Percentiles rank a stretch among this genome's conserved stretches.
Evolutionary conservation across 257 asterid species (phyloP).

Genomic region (Schizonepeta tenuifolia): DNA sequence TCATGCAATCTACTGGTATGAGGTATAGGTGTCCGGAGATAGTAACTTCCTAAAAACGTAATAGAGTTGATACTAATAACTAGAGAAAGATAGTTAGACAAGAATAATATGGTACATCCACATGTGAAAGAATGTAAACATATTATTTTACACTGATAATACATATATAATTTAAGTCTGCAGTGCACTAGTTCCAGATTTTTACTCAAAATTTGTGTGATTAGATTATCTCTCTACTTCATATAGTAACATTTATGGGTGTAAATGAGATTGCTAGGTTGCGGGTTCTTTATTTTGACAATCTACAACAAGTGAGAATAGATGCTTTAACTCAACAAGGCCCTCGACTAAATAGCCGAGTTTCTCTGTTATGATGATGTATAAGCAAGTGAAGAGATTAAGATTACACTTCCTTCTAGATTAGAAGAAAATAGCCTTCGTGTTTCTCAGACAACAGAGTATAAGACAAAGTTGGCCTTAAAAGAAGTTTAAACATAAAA

Average conservation of each 20-base stretch:
- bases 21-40: neutral
- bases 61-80: neutral
- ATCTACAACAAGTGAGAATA: constrained; percentile 59
- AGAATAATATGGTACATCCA: neutral
- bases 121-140: too few species aligned
- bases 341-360: constrained; percentile 80
- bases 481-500: constrained; percentile 1
- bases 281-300: neutral
- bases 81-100: neutral
- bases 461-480: constrained; percentile 1
- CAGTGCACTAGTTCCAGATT: neutral
- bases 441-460: neutral
- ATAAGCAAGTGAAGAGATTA: constrained; percentile 24
- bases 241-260: neutral
- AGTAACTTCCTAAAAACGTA: neutral
- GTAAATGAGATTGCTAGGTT: neutral
- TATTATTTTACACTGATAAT: too few species aligned
- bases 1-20: neutral
- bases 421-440: neutral
- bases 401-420: neutral
- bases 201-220: neutral
- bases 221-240: neutral
- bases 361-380: constrained; percentile 61
- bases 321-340: constrained; percentile 71
- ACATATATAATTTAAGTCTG: too few species aligned